Evolutionary conservation across 164 flowering plant species (phyloP).

Genomic region (Litsea cubeba): DNA sequence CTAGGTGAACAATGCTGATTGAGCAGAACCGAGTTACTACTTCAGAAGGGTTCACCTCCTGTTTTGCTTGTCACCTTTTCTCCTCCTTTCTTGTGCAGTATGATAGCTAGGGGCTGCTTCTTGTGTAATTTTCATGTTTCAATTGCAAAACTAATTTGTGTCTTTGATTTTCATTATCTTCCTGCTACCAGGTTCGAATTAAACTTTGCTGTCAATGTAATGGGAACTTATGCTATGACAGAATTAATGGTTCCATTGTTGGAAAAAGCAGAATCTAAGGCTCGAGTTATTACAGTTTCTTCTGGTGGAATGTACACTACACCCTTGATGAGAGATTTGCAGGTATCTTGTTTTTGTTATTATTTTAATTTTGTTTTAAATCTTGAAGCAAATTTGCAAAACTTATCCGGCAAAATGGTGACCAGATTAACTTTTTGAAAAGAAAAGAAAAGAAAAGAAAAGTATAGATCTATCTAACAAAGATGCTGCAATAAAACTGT

Average conservation of each 20-base stretch:
- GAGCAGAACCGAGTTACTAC: constrained; percentile 60
- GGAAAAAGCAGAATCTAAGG: constrained; percentile 87
- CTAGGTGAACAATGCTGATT: constrained; percentile 94
- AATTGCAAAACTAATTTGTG: constrained; percentile 14
- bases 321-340: constrained; percentile 71
- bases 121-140: not conserved
- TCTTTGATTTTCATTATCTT: constrained; percentile 3
- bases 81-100: not conserved
- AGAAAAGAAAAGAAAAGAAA: too few species aligned
- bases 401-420: constrained; percentile 1
- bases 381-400: not conserved
- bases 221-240: constrained; percentile 75
- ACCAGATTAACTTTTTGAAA: not conserved
- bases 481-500: too few species aligned
- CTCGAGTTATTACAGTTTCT: constrained; percentile 85
- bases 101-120: not conserved
- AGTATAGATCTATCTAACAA: too few species aligned
- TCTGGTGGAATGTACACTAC: constrained; percentile 92
- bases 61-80: constrained; percentile 3
- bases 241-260: constrained; percentile 75
- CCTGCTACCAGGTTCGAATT: constrained; percentile 60
- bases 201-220: constrained; percentile 85
- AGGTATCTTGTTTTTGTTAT: constrained; percentile 33
- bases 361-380: not conserved
- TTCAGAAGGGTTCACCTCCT: constrained; percentile 59